A percentile compares a stretch with the other conserved stretches of the same genome.
Conservation (phyloP, 352 stramenopile genomes). For the Pythium pyrilobum region DNA sequence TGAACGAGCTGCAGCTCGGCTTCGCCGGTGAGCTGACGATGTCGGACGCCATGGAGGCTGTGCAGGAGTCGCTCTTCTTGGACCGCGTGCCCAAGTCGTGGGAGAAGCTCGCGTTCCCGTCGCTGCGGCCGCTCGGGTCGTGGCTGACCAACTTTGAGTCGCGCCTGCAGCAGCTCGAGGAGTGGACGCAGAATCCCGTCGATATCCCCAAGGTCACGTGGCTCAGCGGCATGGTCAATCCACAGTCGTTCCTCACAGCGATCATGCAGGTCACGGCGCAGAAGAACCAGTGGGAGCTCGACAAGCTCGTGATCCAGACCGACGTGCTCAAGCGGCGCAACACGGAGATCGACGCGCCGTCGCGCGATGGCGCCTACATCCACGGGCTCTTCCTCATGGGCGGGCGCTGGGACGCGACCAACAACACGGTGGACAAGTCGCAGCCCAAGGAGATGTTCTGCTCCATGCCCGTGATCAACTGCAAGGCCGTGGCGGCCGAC, state of each 20-base stretch:
- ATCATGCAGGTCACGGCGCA: slow-evolving; percentile 98
- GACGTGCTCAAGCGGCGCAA: slow-evolving; percentile 94
- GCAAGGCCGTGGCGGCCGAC: slow-evolving; percentile 93
- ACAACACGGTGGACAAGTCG: slow-evolving; percentile 92
- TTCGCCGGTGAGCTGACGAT: slow-evolving; percentile 98
- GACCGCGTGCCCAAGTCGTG: slow-evolving; percentile 92
- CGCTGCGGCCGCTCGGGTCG: slow-evolving; percentile 81
- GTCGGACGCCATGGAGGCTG: slow-evolving; percentile 95
- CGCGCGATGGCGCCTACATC: slow-evolving; percentile 94
- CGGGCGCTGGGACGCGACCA: slow-evolving; percentile 92
- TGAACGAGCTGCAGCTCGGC: slow-evolving; percentile 95
- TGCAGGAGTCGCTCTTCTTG: slow-evolving; percentile 93
- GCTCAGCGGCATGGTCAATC: slow-evolving; percentile 94
- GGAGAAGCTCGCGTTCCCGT: slow-evolving; percentile 95
- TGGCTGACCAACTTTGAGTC: slow-evolving; percentile 94
- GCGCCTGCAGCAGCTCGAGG: slow-evolving; percentile 92
- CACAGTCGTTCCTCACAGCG: slow-evolving; percentile 95
- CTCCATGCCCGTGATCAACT: slow-evolving; percentile 97
- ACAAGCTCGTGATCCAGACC: slow-evolving; percentile 97
- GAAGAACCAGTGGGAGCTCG: slow-evolving; percentile 95
- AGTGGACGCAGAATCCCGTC: slow-evolving; percentile 95
- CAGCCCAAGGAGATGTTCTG: slow-evolving; percentile 98
- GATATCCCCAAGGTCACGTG: slow-evolving; percentile 97
- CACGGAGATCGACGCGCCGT: slow-evolving; percentile 85
- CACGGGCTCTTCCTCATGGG: slow-evolving; percentile 94